phyloP scores from a whole-genome alignment of 2,329 filamentous ascomycete genomes.

The Pseudogymnoascus sp. region DNA sequence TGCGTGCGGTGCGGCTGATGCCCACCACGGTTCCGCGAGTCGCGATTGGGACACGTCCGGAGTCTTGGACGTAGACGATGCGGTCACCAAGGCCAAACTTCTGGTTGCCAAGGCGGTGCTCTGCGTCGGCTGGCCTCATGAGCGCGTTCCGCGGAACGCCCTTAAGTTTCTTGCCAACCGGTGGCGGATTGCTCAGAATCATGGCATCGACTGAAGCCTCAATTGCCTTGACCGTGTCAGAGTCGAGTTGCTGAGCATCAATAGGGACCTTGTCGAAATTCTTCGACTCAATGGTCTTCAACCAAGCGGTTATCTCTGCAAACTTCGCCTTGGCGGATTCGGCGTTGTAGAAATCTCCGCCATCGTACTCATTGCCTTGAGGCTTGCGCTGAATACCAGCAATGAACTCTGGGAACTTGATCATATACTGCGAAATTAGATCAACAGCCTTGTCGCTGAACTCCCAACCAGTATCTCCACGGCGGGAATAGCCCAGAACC shows the following conservation, averaged over 20 bases:
- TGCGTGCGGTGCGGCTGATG: slow-evolving; percentile 78
- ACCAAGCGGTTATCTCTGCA: slow-evolving; percentile 89
- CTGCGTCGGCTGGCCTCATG: slow-evolving; percentile 90
- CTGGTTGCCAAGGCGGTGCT: slow-evolving; percentile 82
- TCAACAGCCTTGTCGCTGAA: slow-evolving; percentile 80
- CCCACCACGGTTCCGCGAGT: slow-evolving; percentile 90
- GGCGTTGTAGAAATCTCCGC: slow-evolving; percentile 77
- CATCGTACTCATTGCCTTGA: slow-evolving; percentile 72
- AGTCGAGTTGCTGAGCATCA: slow-evolving; percentile 93
- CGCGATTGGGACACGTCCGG: slow-evolving; percentile 90
- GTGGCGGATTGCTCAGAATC: slow-evolving; percentile 41
- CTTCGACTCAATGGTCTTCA: slow-evolving; percentile 85
- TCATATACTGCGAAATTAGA: slow-evolving; percentile 82
- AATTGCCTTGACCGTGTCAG: slow-evolving; percentile 73
- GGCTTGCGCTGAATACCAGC: slow-evolving; percentile 79
- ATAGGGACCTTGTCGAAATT: slow-evolving; percentile 92
- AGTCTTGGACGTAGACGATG: slow-evolving; percentile 84
- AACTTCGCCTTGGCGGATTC: slow-evolving; percentile 68
- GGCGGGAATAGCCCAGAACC: slow-evolving; percentile 89
- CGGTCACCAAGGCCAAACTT: slow-evolving; percentile 79
- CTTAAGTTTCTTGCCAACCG: slow-evolving; percentile 61
- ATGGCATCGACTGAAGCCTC: slow-evolving; percentile 65
- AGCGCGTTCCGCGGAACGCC: slow-evolving; percentile 80
- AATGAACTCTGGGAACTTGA: slow-evolving; percentile 90
- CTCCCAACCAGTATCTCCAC: slow-evolving; percentile 83